Evolutionary conservation across 306 rosid genomes (phyloP).

Genomic region (Pyrus betulifolia): DNA sequence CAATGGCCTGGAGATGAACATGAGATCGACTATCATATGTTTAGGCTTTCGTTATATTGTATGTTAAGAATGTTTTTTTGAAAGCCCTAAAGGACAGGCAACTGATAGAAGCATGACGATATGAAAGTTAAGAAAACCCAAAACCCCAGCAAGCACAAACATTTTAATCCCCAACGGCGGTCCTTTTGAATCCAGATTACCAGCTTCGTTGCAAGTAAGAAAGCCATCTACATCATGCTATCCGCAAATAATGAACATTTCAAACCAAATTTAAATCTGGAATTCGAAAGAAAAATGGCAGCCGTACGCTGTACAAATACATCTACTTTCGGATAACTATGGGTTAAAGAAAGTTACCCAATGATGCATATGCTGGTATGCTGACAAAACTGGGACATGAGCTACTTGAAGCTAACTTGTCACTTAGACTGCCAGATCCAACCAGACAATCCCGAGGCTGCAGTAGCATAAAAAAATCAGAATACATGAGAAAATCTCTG

Average conservation of each 20-base stretch:
- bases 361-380: constrained; percentile 50
- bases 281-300: neutral
- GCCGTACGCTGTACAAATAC: neutral
- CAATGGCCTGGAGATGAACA: neutral
- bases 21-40: neutral
- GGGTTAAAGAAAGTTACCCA: constrained; percentile 25
- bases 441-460: constrained; percentile 81
- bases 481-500: neutral
- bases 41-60: neutral
- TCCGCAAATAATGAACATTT: neutral
- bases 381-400: constrained; percentile 74
- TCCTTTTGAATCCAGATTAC: neutral
- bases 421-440: constrained; percentile 31
- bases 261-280: neutral
- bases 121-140: neutral
- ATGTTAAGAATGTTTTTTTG: neutral
- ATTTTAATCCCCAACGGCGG: neutral
- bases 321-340: neutral
- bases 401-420: constrained; percentile 31
- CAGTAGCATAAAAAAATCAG: constrained; percentile 8
- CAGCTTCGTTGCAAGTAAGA: neutral
- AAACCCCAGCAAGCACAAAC: neutral
- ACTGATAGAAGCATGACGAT: neutral
- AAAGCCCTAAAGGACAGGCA: neutral
- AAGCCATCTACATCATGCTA: neutral